These are phyloP conservation scores for Dalbergia cultrata DNA, from an alignment of 306 rosid genomes.

Conservation along the genomic window DNA sequence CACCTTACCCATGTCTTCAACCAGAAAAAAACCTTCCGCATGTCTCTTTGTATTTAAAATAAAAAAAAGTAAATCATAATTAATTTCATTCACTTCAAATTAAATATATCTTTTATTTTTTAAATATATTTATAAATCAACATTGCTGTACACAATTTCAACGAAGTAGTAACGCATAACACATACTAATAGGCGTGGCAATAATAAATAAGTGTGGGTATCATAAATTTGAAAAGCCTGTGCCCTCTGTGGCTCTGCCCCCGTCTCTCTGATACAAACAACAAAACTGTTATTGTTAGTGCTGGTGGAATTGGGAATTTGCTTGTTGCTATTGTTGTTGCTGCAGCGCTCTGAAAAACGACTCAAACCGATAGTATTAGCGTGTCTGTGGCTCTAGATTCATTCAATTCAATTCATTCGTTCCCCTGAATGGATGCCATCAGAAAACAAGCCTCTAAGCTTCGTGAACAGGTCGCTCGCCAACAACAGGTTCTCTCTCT, in stretches of 20 bases:
- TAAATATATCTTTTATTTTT: too few species aligned
- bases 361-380: constrained; percentile 7
- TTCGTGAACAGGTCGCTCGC: constrained; percentile 97
- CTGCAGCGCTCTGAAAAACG: constrained; percentile 1
- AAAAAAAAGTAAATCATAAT: too few species aligned
- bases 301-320: neutral
- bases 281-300: neutral
- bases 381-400: neutral
- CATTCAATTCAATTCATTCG: constrained; percentile 41
- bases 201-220: neutral
- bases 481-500: constrained; percentile 79
- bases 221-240: neutral
- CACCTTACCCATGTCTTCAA: neutral
- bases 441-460: constrained; percentile 94
- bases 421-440: constrained; percentile 76
- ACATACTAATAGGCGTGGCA: too few species aligned
- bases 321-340: neutral
- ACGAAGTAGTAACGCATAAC: too few species aligned
- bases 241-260: neutral
- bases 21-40: neutral
- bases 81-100: too few species aligned
- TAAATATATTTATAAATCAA: too few species aligned
- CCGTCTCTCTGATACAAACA: neutral
- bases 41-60: too few species aligned
- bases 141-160: too few species aligned